These are phyloP conservation scores for Xerocomus minutiporus DNA, from an alignment of 1,284 basidiomycete genomes.

Conservation along the genomic window DNA sequence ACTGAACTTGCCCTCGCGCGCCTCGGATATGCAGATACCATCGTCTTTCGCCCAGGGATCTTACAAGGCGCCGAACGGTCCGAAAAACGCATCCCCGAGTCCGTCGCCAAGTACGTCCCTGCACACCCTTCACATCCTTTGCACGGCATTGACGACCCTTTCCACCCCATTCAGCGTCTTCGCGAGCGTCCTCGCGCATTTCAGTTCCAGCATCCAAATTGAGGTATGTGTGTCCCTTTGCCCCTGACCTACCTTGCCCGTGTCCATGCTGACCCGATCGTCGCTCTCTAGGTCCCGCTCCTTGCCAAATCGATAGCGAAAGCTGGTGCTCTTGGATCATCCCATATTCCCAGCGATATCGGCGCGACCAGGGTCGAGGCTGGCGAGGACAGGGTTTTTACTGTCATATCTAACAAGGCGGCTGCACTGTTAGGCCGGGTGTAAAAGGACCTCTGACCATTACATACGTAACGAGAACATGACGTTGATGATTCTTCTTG, in stretches of 20 bases:
- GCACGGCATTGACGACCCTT: neutral
- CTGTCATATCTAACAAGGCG: conserved; percentile 25
- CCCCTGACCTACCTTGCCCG: neutral
- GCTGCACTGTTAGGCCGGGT: conserved; percentile 16
- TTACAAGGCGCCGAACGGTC: conserved; percentile 43
- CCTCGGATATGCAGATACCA: conserved; percentile 63
- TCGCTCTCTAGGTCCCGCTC: neutral
- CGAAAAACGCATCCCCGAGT: conserved; percentile 41
- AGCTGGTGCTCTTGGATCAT: conserved; percentile 26
- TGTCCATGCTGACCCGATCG: neutral
- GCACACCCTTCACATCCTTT: neutral
- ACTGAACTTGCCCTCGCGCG: conserved; percentile 66
- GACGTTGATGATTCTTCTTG: neutral
- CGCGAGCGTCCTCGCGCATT: conserved; percentile 35
- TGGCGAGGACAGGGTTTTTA: conserved; percentile 18
- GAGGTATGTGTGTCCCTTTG: conserved; percentile 32
- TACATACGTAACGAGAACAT: neutral
- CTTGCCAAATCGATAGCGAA: conserved; percentile 25
- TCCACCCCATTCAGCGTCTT: conserved; percentile 31
- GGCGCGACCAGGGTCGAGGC: conserved; percentile 21
- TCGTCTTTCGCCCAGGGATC: conserved; percentile 61
- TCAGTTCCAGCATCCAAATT: conserved; percentile 43
- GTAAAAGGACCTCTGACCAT: neutral
- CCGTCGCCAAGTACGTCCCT: conserved; percentile 37
- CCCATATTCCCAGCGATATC: conserved; percentile 14